These are phyloP conservation scores for Podila horticola DNA, from an alignment of 192 early-diverging fungal genomes.

Conservation along the genomic window DNA sequence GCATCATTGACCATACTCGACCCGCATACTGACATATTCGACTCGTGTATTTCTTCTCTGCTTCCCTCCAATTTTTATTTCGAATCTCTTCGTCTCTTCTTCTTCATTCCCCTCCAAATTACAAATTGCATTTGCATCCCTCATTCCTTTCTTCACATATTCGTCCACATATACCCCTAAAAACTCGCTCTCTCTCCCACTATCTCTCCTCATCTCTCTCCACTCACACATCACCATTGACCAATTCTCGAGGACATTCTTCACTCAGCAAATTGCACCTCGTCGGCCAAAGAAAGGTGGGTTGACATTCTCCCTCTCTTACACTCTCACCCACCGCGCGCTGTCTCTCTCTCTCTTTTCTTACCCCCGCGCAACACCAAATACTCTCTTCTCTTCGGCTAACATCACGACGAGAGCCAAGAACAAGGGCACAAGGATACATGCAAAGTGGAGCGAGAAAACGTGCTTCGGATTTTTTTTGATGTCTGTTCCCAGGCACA, in stretches of 20 bases:
- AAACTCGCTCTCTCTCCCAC: neutral
- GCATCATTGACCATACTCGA: no score
- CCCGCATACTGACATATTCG: no score
- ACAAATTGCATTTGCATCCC: neutral
- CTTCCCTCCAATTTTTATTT: neutral
- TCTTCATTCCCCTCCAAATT: neutral
- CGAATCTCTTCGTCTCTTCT: neutral
- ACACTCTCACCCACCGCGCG: neutral
- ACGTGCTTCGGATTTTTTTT: neutral
- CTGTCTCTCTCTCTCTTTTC: neutral
- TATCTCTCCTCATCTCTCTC: neutral
- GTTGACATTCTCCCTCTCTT: slow-evolving; percentile 1
- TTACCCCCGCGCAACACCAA: neutral
- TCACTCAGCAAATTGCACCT: neutral
- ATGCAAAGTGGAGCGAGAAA: neutral
- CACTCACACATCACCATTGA: neutral
- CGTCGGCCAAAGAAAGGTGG: neutral
- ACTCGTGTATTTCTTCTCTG: neutral
- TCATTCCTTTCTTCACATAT: neutral
- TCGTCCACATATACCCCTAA: neutral
- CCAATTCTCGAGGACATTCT: neutral
- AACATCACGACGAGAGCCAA: no score
- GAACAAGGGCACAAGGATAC: no score
- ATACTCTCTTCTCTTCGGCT: neutral
- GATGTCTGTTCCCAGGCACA: no score